Base-by-base conservation (phyloP, 148 eudicot genomes). In the Camellia sinensis region DNA sequence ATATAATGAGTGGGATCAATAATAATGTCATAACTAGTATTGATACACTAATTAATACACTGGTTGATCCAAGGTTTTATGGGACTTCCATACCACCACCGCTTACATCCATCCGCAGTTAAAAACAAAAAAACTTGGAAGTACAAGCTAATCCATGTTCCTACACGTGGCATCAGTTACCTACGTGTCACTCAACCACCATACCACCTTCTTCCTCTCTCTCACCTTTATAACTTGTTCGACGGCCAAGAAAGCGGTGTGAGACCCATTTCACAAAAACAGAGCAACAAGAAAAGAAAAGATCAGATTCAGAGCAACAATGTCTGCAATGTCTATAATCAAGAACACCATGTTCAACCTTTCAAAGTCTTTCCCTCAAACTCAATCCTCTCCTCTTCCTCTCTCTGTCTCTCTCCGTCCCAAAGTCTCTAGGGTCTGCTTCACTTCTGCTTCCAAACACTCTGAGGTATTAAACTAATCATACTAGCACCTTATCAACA, bases 351-450 rank as follows among this genome's bases (percentile, higher is more conserved):
- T 93, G 7, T 68, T 88, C 54, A 87, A 73, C 81, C 78, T 91
- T 54, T 81, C 92, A 1, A 90, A 83, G 72, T 74, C 83, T 11
- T 73, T 86, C 57, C 79, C 83, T 74, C 87, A 68, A 19, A 9
- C 86, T 21, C 37, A 29, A 29, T 29, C 37, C 37, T 29, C 37
- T 29, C 37, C 37, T 29, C 37, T 29, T 29, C n/a, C 83, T 13
- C 13, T 83, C 37, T 52, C 89, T 44, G 72, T 80, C 45, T 46
- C 59, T 41, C 73, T 88, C 54, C 87, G 56, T 59, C 83, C 73
- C n/a, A 88, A 82, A 82, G 87, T 84, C 40, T 89, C 97, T 14
- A 70, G 94, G 76, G 88, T 90, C 80, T 83, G 84, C 84, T 86
- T 93, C 74, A 61, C 94, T 73, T 90, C 90, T 12, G 85, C 92